Evolutionary conservation across 768 basidiomycete genomes (phyloP), one percentile per base, ranked within the genome.

Genomic region (Xerocomellus dryophilus): DNA sequence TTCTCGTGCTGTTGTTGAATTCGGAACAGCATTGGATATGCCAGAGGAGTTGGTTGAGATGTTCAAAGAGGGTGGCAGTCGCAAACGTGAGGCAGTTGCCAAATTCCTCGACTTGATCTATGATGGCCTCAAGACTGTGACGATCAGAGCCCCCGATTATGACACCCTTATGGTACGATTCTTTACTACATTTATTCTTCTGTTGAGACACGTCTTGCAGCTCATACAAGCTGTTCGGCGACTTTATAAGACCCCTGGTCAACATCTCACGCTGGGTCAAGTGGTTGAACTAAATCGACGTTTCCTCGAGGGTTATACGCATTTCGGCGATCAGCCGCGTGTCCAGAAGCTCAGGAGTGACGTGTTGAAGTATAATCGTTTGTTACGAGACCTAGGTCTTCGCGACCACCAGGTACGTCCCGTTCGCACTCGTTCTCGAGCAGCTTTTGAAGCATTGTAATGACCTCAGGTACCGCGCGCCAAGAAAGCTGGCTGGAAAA

Each of bases 1-100:
- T 32, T 97, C 94, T 14, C 84, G 97, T 52, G 97, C 94, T 7
- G 97, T 99, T 25, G 89, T 99, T 45, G 97, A 99, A 67, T 99
- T 98, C 69, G 97, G 97, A 7, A 75, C 82, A 3, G 91, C 95
- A 9, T 74, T 98, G 56, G 89, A 93, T 63, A 91, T 98, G n/a
- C 94, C 96, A n/a, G 64, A 70, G 5, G 93, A 95, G 58, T 76
- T 90, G 32, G 85, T 98, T 2, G 85, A 89, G 29, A 87, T 90
- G 84, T 99, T 95, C 74, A 90, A 90, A 63, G 77, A 86, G 61
- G 97, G 97, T 8, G 97, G 97, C 6, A 66, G 76, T 15, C 80
- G 86, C 63, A 99, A 98, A 73, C 77, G 93, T 54, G 90, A 95
- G 62, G 96, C 97, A 1, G 92, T 94, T 44, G 79, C 85, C 17